These are phyloP conservation scores for Brassica nigra DNA, from an alignment of 345 rosid genomes.

Conservation along the genomic window DNA sequence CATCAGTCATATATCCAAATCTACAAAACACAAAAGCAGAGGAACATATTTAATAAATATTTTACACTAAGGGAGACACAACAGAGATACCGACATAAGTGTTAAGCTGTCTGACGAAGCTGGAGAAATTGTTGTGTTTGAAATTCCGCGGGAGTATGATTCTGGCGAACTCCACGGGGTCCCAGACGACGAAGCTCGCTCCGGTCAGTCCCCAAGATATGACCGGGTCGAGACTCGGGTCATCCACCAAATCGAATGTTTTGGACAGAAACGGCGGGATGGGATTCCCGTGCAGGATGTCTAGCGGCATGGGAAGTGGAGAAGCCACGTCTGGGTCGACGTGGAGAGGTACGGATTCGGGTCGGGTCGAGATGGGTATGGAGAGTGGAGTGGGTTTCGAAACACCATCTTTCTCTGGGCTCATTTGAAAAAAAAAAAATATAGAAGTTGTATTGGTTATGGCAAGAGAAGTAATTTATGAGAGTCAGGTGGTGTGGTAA, in stretches of 20 bases:
- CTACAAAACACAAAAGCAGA: conserved; percentile 36
- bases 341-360: conserved; percentile 21
- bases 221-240: conserved; percentile 67
- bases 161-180: conserved; percentile 80
- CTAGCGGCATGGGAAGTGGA: conserved; percentile 62
- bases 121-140: conserved; percentile 98
- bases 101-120: conserved; percentile 94
- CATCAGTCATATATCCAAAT: conserved; percentile 4
- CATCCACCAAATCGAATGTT: conserved; percentile 88
- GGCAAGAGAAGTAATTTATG: not conserved
- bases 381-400: conserved; percentile 38
- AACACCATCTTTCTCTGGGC: conserved; percentile 34
- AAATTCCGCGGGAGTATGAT: conserved; percentile 76
- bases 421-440: conserved; percentile 33
- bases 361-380: conserved; percentile 28
- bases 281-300: conserved; percentile 58
- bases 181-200: conserved; percentile 89
- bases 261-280: conserved; percentile 82
- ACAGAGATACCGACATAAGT: conserved; percentile 85
- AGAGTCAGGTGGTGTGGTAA: not conserved
- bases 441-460: not conserved
- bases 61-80: not conserved
- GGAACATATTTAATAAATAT: conserved; percentile 10
- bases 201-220: conserved; percentile 83
- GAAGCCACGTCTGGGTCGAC: conserved; percentile 37